Base-by-base conservation (phyloP, 306 rosid species). In the Glycine tomentella region DNA sequence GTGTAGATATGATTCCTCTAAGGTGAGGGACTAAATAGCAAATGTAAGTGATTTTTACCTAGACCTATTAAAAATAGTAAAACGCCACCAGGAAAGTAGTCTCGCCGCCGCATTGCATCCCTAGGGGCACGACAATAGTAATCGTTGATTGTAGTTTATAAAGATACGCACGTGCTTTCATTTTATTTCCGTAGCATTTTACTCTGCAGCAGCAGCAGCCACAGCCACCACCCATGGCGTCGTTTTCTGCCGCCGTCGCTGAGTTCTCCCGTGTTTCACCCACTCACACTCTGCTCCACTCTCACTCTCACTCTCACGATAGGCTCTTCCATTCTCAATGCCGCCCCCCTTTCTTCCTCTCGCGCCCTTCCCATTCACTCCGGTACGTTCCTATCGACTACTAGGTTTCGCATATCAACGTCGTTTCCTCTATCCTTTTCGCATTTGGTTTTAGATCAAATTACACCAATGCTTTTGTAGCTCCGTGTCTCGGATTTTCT, bases 201-300 rank as follows among this genome's bases (percentile, higher is more conserved):
- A 25, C 31, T 25, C 31, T 25, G 31, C 31, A 25, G 31, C 31
- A 25, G 31, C 31, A 25, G 25, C 72, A 44, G n/a, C n/a, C n/a
- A n/a, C n/a, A n/a, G 44, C 44, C 44, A 17, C 45, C 58, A 44
- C 45, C 45, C 52, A 88, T 88, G 92, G 84, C 80, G 76, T 89
- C 90, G 9, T 66, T 80, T 55, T 86, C 88, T 15, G 61, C 86
- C 25, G 68, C 78, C 36, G 34, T 82, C 38, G 81, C 88, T 34
- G 81, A 42, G 70, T 76, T 87, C 66, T 14, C 83, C 9, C 36
- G 75, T 83, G 52, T 83, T 80, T 55, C 77, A 31, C 59, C 75
- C 7, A 9, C 76, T 36, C 72, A 77, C 51, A 7, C 78, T 36
- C 57, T 48, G 1, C 63, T 66, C 17, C 68, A 48, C 46, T 17